Percentiles rank a stretch among this genome's conserved stretches.
Conservation (phyloP, 768 basidiomycete species). For the Chlorophyllum brunneum region DNA sequence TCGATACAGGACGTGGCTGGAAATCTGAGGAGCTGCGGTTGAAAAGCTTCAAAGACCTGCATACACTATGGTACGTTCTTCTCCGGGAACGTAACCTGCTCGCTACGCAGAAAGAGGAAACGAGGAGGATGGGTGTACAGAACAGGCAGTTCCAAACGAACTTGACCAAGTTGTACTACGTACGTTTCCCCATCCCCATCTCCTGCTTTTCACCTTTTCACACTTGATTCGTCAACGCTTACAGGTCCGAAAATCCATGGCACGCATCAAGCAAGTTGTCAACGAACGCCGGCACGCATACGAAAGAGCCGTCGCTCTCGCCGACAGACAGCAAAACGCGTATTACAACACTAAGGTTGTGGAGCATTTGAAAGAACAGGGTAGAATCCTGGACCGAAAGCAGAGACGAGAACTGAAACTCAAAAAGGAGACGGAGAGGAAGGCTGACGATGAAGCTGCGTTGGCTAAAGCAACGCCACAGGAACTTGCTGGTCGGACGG, state of each 20-base stretch:
- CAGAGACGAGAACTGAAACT: neutral
- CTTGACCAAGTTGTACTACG: slow-evolving; percentile 38
- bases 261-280: slow-evolving; percentile 89
- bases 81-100: slow-evolving; percentile 87
- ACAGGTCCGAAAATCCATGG: slow-evolving; percentile 93
- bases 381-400: neutral
- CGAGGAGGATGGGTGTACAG: slow-evolving; percentile 53
- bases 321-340: slow-evolving; percentile 28
- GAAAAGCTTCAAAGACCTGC: slow-evolving; percentile 91
- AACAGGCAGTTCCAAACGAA: slow-evolving; percentile 28
- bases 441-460: neutral
- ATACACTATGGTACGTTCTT: slow-evolving; percentile 92
- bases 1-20: slow-evolving; percentile 79
- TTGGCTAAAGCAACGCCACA: neutral
- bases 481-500: slow-evolving; percentile 16
- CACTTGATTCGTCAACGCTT: slow-evolving; percentile 1
- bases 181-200: slow-evolving; percentile 22
- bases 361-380: slow-evolving; percentile 10
- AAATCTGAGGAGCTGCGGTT: slow-evolving; percentile 78
- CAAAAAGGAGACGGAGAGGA: neutral
- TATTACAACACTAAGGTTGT: slow-evolving; percentile 18
- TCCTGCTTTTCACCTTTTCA: neutral
- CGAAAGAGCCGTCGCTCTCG: slow-evolving; percentile 56
- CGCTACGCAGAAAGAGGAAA: slow-evolving; percentile 82
- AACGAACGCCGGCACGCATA: slow-evolving; percentile 89